Evolutionary conservation across 306 rosid genomes (phyloP).

Genomic region (Cicer cuneatum): DNA sequence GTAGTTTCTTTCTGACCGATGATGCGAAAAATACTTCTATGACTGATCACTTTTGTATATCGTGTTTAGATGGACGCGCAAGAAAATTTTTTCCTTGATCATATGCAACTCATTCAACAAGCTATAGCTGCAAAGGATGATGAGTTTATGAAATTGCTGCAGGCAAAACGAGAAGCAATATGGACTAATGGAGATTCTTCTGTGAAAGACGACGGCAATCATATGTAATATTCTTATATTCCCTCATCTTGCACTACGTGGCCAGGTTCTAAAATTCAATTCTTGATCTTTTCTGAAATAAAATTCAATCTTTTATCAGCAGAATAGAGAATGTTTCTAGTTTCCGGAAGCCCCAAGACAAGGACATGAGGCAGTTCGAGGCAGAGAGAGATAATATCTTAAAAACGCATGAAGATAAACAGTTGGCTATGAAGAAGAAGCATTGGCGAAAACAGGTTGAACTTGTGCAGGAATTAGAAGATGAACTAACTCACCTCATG

Average conservation of each 20-base stretch:
- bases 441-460: slow-evolving; percentile 46
- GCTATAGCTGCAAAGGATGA: slow-evolving; percentile 48
- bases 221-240: slow-evolving; percentile 36
- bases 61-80: slow-evolving; percentile 49
- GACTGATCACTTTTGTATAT: slow-evolving; percentile 19
- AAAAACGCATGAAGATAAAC: slow-evolving; percentile 40
- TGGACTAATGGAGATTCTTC: slow-evolving; percentile 18
- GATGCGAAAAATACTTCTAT: neutral
- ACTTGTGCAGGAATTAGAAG: slow-evolving; percentile 50
- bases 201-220: slow-evolving; percentile 27
- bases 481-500: slow-evolving; percentile 48
- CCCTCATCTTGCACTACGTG: neutral
- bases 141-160: slow-evolving; percentile 38
- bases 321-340: slow-evolving; percentile 41
- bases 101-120: slow-evolving; percentile 44
- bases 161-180: slow-evolving; percentile 26
- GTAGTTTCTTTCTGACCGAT: neutral
- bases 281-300: slow-evolving; percentile 31
- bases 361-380: slow-evolving; percentile 43
- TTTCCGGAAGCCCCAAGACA: slow-evolving; percentile 36
- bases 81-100: slow-evolving; percentile 41
- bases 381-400: slow-evolving; percentile 39
- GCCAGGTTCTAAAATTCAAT: slow-evolving; percentile 11
- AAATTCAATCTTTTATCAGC: slow-evolving; percentile 17
- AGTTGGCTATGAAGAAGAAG: slow-evolving; percentile 48